These are phyloP conservation scores for Phytophthora agathidicida DNA, from an alignment of 352 stramenopile species.

Conservation along the genomic window DNA sequence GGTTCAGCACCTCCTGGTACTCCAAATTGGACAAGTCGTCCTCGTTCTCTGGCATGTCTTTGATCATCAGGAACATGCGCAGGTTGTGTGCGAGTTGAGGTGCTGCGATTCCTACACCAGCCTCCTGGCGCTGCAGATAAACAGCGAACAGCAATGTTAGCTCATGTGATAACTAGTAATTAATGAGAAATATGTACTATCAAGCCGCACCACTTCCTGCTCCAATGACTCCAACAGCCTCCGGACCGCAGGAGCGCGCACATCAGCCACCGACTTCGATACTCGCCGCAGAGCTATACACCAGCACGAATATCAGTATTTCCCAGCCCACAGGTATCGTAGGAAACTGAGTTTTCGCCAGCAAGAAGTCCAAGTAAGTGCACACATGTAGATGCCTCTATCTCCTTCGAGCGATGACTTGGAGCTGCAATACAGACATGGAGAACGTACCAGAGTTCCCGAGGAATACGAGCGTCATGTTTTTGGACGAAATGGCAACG, in stretches of 20 bases:
- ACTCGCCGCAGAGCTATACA: slow-evolving; percentile 65
- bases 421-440: slow-evolving; percentile 1
- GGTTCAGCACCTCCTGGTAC: slow-evolving; percentile 85
- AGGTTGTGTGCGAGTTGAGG: slow-evolving; percentile 79
- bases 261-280: slow-evolving; percentile 70
- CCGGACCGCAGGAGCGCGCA: slow-evolving; percentile 50
- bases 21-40: slow-evolving; percentile 57
- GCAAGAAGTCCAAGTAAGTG: not conserved
- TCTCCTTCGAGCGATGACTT: not conserved
- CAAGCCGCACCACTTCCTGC: slow-evolving; percentile 70
- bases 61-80: slow-evolving; percentile 87
- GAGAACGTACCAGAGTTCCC: slow-evolving; percentile 62
- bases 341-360: not conserved
- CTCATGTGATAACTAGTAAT: not conserved
- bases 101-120: slow-evolving; percentile 77
- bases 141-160: slow-evolving; percentile 5
- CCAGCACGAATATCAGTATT: slow-evolving; percentile 4
- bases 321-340: slow-evolving; percentile 10
- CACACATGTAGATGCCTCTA: not conserved
- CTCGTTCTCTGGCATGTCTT: slow-evolving; percentile 63
- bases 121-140: slow-evolving; percentile 55
- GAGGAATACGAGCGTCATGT: slow-evolving; percentile 73
- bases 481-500: slow-evolving; percentile 19
- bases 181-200: too few relatives aligned
- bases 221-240: slow-evolving; percentile 67